Evolutionary conservation across 352 stramenopile genomes (phyloP), one percentile per base, ranked within the genome.

Genomic region (Globisporangium radiosum): DNA sequence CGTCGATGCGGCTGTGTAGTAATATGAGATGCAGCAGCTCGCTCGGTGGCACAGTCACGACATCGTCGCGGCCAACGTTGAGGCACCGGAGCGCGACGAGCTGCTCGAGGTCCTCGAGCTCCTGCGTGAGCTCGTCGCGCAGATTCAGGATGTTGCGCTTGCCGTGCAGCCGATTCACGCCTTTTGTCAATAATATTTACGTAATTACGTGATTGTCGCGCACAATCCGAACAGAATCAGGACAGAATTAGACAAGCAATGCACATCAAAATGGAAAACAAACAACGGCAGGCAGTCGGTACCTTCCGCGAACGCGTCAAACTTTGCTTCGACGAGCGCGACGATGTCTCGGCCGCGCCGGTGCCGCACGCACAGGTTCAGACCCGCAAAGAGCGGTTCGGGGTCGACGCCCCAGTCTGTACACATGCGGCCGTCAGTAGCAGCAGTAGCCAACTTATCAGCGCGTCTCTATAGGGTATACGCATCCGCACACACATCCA

Each of bases 401-500:
- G 73, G 68, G 47, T 92, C 83, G 6, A 90, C 49, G 6, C 80
- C 78, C 78, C 76, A 87, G 55, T 88, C 83, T 86, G 62, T 36
- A 33, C 25, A 3, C 25, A 33, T 33, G 25, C 25, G 25, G 25
- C 25, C 25, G 1, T 3, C 25, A 33, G 25, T 33, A 33, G 25
- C 25, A 33, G 25, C 25, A 33, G 25, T 33, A 33, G 2, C 25
- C 25, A 33, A 33, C 25, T 3, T 33, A 3, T 33, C 25, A 33
- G 25, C 25, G 25, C 25, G 25, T 33, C 25, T 33, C 25, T 33
- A 3, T 3, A 33, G 25, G 25, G 25, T 3, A 33, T 33, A 33
- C 25, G 25, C 25, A 33, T 33, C 25, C 1, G 2, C 25, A 33
- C 25, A 33, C 25, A 33, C 25, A 33, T 33, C 25, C 25, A 33